These are phyloP conservation scores for Exobasidium cylindrosporum DNA, from an alignment of 1,284 basidiomycete genomes.

Conservation along the genomic window DNA sequence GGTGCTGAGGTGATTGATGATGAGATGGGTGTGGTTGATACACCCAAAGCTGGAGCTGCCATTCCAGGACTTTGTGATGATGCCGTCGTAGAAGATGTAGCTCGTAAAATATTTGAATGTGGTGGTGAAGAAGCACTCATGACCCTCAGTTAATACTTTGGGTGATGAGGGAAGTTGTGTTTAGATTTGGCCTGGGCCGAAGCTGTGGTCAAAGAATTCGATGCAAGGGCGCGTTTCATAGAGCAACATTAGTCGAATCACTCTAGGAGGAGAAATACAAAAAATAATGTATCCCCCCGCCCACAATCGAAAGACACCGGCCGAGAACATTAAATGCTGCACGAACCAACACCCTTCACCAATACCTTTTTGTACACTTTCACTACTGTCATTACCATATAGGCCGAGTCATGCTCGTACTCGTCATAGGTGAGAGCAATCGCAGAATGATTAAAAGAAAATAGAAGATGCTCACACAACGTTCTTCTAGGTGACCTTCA, in stretches of 20 bases:
- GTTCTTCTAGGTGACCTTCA: constrained; percentile 38
- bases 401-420: constrained; percentile 13
- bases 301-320: too few species aligned
- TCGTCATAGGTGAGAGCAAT: constrained; percentile 5
- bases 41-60: background rate
- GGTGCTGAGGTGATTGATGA: background rate
- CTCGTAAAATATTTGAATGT: background rate
- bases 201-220: too few species aligned
- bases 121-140: background rate
- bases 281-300: too few species aligned
- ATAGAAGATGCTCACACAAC: background rate
- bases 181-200: too few species aligned
- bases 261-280: too few species aligned
- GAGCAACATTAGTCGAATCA: too few species aligned
- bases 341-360: background rate
- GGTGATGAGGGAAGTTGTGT: too few species aligned
- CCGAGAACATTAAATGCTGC: background rate
- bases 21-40: background rate
- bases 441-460: too few species aligned
- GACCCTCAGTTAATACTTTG: too few species aligned
- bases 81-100: background rate
- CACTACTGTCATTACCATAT: background rate
- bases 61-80: background rate
- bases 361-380: background rate
- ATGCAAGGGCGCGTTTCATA: too few species aligned